Base-by-base conservation (phyloP, 2,329 filamentous ascomycete genomes). In the Ceratocystis smalleyi region DNA sequence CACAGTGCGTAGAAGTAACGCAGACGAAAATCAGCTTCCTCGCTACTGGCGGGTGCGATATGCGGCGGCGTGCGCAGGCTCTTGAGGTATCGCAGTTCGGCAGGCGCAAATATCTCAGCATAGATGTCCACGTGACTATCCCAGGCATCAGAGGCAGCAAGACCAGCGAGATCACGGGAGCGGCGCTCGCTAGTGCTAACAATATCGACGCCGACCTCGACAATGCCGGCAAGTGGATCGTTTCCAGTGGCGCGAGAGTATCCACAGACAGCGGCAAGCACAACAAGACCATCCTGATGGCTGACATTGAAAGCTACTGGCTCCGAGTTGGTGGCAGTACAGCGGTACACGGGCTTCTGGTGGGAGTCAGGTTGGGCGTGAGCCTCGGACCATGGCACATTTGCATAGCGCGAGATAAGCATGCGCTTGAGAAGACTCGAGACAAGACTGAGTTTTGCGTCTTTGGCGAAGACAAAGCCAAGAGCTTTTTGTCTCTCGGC, bases 241-340 rank as follows among this genome's bases (percentile, higher is more conserved):
- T 35, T 27, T 62, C 70, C n/a, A 61, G 54, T 43, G 51, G 40
- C 24, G 51, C 43, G 19, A 8, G 62, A 12, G 69, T 74, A 73
- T 22, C 70, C 71, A 51, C 73, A 71, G 2, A 78, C 75, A 15
- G 85, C 85, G 12, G 87, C 78, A 35, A 91, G 76, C 1, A 82
- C 81, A 0, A 91, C 88, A 17, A 92, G 75, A 1, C 88, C 88
- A 7, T 85, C 85, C 76, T 92, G 88, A 73, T 92, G 88, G 57
- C 83, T 86, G 64, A 91, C 81, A 73, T 92, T 92, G 78, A 92
- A 91, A 67, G 76, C 69, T n/a, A 83, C 72, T 19, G 78, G 74
- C 69, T 78, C 74, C 68, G n/a, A 74, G 67, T 67, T 79, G 65
- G 66, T 75, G 68, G 69, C 81, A 73, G 68, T 78, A 76, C 77